Base-by-base conservation (phyloP, 495 filamentous ascomycete species). In the Penicillium crystallinum region DNA sequence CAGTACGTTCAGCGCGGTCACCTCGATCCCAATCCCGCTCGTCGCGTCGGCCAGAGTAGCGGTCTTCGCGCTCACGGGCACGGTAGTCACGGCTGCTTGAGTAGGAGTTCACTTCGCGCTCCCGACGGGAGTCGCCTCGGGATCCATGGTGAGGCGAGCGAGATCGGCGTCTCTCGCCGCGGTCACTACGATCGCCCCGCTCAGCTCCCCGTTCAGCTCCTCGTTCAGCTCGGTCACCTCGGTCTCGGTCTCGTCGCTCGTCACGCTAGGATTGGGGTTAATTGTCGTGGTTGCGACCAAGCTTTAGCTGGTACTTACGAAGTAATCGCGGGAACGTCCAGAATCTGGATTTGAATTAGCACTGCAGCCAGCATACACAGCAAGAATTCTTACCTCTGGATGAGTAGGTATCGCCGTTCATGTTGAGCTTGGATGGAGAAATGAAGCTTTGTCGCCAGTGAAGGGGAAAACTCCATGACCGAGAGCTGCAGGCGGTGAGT, bases 381-480 rank as follows among this genome's bases (percentile, higher is more conserved):
- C 17, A 12, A 22, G 11, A 17, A 46, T 54, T 61, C 75, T 70
- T 75, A 86, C 86, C 87, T 84, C 88, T 84, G 67, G 87, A 82
- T 54, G 87, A 84, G 70, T 92, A 92, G 61, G 75, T 84, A 66
- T 93, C 89, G 64, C 87, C 87, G 86, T 92, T 93, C 90, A 95
- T 95, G 54, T 52, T 85, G 72, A 65, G 62, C 55, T 67, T 57
- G 37, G 41, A 29, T 38, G 49, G 42, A 31, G 43, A 46, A 46
- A 50, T 39, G 42, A 58, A 63, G 56, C 54, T 60, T 53, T 52
- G 37, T 40, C 53, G 46, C 46, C 49, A 42, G 33, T 37, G 58
- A 63, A 59, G 65, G 63, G 67, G 66, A 66, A 62, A 63, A 61
- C 51, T 62, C 42, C 37, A 58, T 52, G 55, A 52, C 59, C 48